Conservation (phyloP, 768 basidiomycete species). For the Suillus cothurnatus region DNA sequence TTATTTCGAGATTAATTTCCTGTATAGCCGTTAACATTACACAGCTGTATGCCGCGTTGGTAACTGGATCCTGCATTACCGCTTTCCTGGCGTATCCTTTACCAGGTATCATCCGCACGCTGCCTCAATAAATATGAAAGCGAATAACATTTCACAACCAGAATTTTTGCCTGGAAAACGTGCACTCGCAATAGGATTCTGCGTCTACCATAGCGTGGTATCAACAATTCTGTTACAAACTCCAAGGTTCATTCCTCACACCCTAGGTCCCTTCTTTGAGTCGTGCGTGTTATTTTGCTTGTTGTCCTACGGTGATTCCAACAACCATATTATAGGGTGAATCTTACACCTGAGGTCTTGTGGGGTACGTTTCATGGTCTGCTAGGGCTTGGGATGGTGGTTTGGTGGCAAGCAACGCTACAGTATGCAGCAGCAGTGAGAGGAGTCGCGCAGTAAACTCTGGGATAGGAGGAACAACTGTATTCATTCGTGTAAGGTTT, state of each 20-base stretch:
- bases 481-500: not conserved
- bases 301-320: not conserved
- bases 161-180: slow-evolving; percentile 88
- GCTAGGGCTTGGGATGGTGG: slow-evolving; percentile 68
- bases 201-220: slow-evolving; percentile 71
- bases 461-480: not conserved
- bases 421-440: slow-evolving; percentile 47
- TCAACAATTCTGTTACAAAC: slow-evolving; percentile 77
- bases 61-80: slow-evolving; percentile 60
- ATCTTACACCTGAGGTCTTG: slow-evolving; percentile 68
- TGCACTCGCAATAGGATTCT: slow-evolving; percentile 74
- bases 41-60: slow-evolving; percentile 71
- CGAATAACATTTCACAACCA: slow-evolving; percentile 23
- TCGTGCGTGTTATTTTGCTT: slow-evolving; percentile 44
- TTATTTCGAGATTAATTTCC: not conserved
- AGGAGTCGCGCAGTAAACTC: slow-evolving; percentile 2
- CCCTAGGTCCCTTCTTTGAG: slow-evolving; percentile 64
- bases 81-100: slow-evolving; percentile 67
- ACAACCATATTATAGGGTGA: slow-evolving; percentile 40
- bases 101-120: slow-evolving; percentile 58
- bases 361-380: slow-evolving; percentile 79
- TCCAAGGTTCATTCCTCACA: slow-evolving; percentile 77
- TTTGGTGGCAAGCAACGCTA: slow-evolving; percentile 84
- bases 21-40: not conserved
- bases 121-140: not conserved